Conservation (phyloP, 2,329 filamentous ascomycete genomes). For the Elsinoe ampelina region DNA sequence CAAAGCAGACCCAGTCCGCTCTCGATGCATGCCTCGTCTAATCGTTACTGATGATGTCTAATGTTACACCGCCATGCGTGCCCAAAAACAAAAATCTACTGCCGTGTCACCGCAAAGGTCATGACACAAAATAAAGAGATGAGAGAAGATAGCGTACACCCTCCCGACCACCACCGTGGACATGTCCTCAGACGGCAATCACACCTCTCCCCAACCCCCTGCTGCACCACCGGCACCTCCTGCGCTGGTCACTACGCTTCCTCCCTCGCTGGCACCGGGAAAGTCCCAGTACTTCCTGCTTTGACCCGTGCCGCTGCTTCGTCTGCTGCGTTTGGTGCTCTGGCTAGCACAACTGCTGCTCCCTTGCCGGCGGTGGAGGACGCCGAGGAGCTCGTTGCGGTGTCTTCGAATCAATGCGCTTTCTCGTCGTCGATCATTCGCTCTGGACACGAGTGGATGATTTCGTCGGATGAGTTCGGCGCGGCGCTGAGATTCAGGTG, state of each 20-base stretch:
- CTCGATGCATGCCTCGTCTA: not conserved
- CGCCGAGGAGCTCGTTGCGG: slow-evolving; percentile 23
- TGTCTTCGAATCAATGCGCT: slow-evolving; percentile 12
- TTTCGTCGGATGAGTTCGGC: slow-evolving; percentile 79
- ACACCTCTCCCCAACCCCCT: slow-evolving; percentile 73
- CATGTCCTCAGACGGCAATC: not conserved
- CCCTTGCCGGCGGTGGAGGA: slow-evolving; percentile 21
- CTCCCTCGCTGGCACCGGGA: slow-evolving; percentile 59
- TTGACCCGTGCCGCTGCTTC: slow-evolving; percentile 56
- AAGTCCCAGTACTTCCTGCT: slow-evolving; percentile 83
- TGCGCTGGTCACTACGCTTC: slow-evolving; percentile 25
- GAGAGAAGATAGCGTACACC: slow-evolving; percentile 1
- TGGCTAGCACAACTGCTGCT: slow-evolving; percentile 74
- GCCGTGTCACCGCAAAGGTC: not conserved
- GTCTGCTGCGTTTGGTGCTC: slow-evolving; percentile 60
- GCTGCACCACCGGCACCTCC: slow-evolving; percentile 58
- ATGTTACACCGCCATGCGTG: not conserved
- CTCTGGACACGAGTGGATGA: slow-evolving; percentile 68
- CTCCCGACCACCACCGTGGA: not conserved
- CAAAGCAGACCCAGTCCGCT: slow-evolving; percentile 2
- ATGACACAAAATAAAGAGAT: not conserved
- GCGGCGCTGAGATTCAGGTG: slow-evolving; percentile 58
- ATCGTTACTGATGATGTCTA: slow-evolving; percentile 3
- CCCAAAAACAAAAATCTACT: not conserved
- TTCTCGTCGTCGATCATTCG: slow-evolving; percentile 11